phyloP scores from a whole-genome alignment of 148 eudicot genomes.

The Chenopodium quinoa region DNA sequence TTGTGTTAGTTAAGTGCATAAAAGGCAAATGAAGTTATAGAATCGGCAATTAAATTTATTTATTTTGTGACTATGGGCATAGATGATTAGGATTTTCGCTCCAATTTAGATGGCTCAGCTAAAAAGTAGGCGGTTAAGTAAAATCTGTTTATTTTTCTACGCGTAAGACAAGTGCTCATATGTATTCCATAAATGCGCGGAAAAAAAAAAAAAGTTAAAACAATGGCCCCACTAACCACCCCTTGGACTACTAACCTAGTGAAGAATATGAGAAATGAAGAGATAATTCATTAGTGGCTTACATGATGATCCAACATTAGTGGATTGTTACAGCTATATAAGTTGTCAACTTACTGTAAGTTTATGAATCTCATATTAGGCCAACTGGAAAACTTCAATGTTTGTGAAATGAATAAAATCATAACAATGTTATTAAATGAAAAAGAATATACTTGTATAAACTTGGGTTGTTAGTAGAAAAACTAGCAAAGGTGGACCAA shows the following conservation, averaged over 20 bases:
- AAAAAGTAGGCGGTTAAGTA: background rate
- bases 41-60: background rate
- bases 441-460: background rate
- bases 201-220: background rate
- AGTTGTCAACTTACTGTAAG: background rate
- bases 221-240: background rate
- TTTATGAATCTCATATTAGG: background rate
- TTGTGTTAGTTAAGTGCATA: background rate
- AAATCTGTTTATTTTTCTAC: too few species aligned
- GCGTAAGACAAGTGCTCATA: background rate
- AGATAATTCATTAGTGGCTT: slow-evolving; percentile 17
- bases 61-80: too few species aligned
- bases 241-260: slow-evolving; percentile 6
- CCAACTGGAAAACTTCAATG: background rate
- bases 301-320: slow-evolving; percentile 22
- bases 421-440: background rate
- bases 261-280: slow-evolving; percentile 20
- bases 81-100: too few species aligned
- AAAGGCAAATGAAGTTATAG: background rate
- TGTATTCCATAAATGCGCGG: background rate
- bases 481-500: slow-evolving; percentile 34
- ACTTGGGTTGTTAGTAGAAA: background rate
- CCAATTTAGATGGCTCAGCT: too few species aligned
- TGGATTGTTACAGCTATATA: slow-evolving; percentile 14
- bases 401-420: background rate